These are phyloP conservation scores for Entomortierella parvispora DNA, from an alignment of 192 early-diverging fungal genomes.

Conservation along the genomic window DNA sequence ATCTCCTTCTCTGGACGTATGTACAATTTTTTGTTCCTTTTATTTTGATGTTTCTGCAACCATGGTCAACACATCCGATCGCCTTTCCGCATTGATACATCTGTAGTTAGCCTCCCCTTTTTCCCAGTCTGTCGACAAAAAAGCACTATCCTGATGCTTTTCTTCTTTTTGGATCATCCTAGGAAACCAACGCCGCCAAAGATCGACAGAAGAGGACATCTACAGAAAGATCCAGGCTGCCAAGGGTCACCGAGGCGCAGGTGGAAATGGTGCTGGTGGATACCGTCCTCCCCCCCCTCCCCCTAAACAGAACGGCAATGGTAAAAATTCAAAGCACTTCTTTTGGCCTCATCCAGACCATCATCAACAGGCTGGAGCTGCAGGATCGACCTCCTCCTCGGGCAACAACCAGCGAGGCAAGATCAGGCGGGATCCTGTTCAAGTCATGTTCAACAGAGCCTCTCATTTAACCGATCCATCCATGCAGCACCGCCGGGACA, in stretches of 20 bases:
- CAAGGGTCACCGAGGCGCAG: slow-evolving; percentile 16
- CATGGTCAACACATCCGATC: no score
- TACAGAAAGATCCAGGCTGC: slow-evolving; percentile 29
- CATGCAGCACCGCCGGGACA: not conserved
- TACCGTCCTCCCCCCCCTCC: slow-evolving; percentile 21
- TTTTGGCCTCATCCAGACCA: slow-evolving; percentile 39
- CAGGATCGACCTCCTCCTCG: not conserved
- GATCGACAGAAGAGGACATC: slow-evolving; percentile 22
- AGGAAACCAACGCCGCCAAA: slow-evolving; percentile 25
- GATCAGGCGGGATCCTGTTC: slow-evolving; percentile 3
- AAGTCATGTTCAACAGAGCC: slow-evolving; percentile 30
- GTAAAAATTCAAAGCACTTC: slow-evolving; percentile 47
- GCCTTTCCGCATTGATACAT: no score
- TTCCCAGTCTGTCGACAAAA: no score
- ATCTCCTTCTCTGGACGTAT: slow-evolving; percentile 20
- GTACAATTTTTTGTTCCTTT: not conserved
- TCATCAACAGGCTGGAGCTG: slow-evolving; percentile 6
- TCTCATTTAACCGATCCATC: slow-evolving; percentile 18
- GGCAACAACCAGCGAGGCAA: slow-evolving; percentile 2
- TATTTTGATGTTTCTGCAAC: no score
- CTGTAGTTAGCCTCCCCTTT: not conserved
- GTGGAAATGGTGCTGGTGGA: slow-evolving; percentile 7
- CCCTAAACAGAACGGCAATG: slow-evolving; percentile 35
- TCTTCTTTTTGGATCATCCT: not conserved
- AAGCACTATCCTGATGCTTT: not conserved